Conservation (phyloP, 2,329 filamentous ascomycete species). For the Nothophoma quercina region DNA sequence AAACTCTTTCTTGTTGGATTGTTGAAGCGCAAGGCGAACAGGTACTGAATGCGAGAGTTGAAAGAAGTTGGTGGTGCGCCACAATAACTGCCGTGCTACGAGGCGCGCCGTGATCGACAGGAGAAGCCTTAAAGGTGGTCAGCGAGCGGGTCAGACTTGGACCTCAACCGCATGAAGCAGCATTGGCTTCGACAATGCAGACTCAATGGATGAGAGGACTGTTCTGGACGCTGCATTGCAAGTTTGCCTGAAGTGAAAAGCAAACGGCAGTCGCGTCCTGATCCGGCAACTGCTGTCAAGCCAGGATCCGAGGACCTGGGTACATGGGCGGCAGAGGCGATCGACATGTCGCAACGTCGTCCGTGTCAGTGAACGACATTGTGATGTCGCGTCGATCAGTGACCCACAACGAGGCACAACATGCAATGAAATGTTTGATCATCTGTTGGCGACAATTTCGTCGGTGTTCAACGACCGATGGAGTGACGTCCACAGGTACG, state of each 20-base stretch:
- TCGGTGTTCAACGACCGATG: neutral
- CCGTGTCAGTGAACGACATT: slow-evolving; percentile 13
- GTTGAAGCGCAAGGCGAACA: neutral
- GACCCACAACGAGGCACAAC: slow-evolving; percentile 7
- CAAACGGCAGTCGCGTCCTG: neutral
- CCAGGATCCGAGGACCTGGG: slow-evolving; percentile 18
- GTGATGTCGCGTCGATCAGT: neutral
- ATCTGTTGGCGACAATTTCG: neutral
- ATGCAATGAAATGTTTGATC: slow-evolving; percentile 8
- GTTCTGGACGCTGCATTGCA: neutral
- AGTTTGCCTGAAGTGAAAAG: neutral
- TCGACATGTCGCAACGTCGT: slow-evolving; percentile 13
- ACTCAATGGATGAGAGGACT: neutral
- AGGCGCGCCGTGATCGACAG: slow-evolving; percentile 16
- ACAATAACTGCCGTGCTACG: slow-evolving; percentile 1
- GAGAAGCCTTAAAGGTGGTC: slow-evolving; percentile 11
- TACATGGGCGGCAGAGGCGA: slow-evolving; percentile 17
- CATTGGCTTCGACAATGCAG: neutral
- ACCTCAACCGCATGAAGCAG: neutral
- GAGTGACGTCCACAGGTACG: neutral
- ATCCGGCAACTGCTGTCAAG: slow-evolving; percentile 10
- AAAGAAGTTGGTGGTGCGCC: slow-evolving; percentile 13
- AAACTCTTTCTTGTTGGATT: neutral
- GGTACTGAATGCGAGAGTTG: neutral
- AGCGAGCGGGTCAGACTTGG: neutral